Conservation (phyloP, 2,329 filamentous ascomycete species). For the Epichloe typhina region DNA sequence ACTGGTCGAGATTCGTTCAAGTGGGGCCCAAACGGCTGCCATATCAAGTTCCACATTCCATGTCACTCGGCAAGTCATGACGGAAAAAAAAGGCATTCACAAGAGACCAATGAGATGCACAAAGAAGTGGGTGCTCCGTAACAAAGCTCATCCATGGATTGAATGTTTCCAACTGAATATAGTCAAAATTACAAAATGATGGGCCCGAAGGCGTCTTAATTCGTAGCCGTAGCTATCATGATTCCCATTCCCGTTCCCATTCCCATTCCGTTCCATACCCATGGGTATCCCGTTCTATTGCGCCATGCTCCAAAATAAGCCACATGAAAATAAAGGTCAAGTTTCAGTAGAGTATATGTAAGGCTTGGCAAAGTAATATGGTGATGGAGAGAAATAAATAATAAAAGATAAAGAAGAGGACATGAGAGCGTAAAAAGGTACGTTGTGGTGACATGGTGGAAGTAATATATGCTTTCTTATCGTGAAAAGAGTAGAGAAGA, state of each 20-base stretch:
- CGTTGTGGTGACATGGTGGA: not conserved
- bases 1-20: too few species aligned
- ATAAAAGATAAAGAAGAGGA: not conserved
- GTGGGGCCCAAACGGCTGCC: too few species aligned
- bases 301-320: not conserved
- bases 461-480: not conserved
- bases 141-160: too few species aligned
- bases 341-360: not conserved
- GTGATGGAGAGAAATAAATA: not conserved
- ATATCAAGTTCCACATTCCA: too few species aligned
- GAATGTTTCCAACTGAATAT: too few species aligned
- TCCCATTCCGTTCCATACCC: not conserved
- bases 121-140: too few species aligned
- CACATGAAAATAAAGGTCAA: not conserved
- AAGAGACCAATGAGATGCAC: too few species aligned
- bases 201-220: too few species aligned
- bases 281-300: not conserved
- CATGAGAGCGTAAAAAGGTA: not conserved
- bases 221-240: not conserved
- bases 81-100: too few species aligned
- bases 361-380: not conserved
- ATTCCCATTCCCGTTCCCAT: not conserved
- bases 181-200: too few species aligned
- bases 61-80: too few species aligned
- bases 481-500: too few species aligned